Base-by-base conservation (phyloP, 441 rosid genomes). In the Raphanus hybrid region DNA sequence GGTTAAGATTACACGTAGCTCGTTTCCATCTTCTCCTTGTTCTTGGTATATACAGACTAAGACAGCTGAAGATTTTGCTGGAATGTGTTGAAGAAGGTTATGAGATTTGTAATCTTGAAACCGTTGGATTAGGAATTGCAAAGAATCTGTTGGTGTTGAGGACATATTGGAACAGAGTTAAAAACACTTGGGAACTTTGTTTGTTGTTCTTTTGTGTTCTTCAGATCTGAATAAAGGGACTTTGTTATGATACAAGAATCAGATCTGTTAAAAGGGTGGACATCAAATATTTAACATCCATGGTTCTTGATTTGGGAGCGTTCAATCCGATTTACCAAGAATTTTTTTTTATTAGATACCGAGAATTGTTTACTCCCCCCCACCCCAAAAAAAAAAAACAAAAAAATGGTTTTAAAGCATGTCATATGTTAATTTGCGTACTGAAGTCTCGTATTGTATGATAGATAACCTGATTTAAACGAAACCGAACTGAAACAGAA, bases 21-120 rank as follows among this genome's bases (percentile, higher is more conserved):
- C 89, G 55, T 75, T 82, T 27, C 68, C 72, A 62, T 82, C 78
- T 70, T 70, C 26, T 54, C 57, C 14, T 65, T 77, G 61, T 59
- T 91, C 97, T 82, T 84, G 75, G 69, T 90, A 90, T 37, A 92
- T 75, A 79, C 94, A 90, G 39, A 90, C 73, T 23, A 90, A 85
- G 62, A 90, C 92, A 29, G 94, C 90, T 3, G 96, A 88, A 84
- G 81, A 75, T 75, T 78, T 80, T 45, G 74, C 77, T 27, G 70
- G 61, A 20, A 75, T 48, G 64, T 67, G 23, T 29, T 48, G 62
- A 29, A 6, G 70, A 26, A 11, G 69, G 4, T 65, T 11, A 32
- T 63, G n/a, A 39, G 77, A 74, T 45, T 81, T 60, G 74, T 82
- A 63, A 62, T 72, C 57, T 57, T 82, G 77, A 54, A 90, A 84